A percentile compares a stretch with the other conserved stretches of the same genome.
Conservation (phyloP, 2,329 filamentous ascomycete species). For the Domatiomyces globalis region DNA sequence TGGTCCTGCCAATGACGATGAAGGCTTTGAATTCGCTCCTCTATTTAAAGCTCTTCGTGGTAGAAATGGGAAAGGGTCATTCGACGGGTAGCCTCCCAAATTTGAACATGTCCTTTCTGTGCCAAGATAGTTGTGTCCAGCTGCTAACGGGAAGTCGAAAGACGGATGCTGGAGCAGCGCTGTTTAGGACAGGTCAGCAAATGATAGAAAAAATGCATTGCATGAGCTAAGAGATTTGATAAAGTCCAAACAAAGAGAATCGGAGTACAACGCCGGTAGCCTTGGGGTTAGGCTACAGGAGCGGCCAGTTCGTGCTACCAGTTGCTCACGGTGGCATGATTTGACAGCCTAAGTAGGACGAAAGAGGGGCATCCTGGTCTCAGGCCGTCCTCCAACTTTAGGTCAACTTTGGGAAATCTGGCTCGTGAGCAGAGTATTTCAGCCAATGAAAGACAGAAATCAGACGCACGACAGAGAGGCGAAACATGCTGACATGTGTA, state of each 20-base stretch:
- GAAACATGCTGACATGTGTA: neutral
- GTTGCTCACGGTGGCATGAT: constrained; percentile 12
- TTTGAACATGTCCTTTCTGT: constrained; percentile 24
- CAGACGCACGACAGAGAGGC: neutral
- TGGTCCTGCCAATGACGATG: constrained; percentile 8
- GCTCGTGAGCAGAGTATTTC: neutral
- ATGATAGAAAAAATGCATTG: constrained; percentile 15
- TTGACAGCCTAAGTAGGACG: constrained; percentile 13
- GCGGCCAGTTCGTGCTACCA: constrained; percentile 6
- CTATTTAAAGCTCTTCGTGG: neutral
- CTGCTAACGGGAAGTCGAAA: constrained; percentile 27
- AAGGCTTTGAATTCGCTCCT: constrained; percentile 6
- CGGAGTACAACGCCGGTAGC: constrained; percentile 13
- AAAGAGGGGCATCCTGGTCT: constrained; percentile 15
- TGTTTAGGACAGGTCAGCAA: constrained; percentile 1
- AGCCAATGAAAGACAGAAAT: neutral
- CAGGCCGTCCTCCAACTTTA: neutral
- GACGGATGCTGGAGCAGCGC: constrained; percentile 24
- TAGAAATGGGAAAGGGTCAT: constrained; percentile 11
- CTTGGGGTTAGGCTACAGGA: constrained; percentile 9
- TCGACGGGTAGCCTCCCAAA: constrained; percentile 19
- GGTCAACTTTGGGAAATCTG: neutral
- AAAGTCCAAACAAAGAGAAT: constrained; percentile 8
- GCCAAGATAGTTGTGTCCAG: constrained; percentile 28
- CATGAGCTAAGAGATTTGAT: constrained; percentile 12